Percentiles rank a stretch among this genome's conserved stretches.
phyloP scores from a whole-genome alignment of 805 yeast genomes.

The Pichia deserticola region DNA sequence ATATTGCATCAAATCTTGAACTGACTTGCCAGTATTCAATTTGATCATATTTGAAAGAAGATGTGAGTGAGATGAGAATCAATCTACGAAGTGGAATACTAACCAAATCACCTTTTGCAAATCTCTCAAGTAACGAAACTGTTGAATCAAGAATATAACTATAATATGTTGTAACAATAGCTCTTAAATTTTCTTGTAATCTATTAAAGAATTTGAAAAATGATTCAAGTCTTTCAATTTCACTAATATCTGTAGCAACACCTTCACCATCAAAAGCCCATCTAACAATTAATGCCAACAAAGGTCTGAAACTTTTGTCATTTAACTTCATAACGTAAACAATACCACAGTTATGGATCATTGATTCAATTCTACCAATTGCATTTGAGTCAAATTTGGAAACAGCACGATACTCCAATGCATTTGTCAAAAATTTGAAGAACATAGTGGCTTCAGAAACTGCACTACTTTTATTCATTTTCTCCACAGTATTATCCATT shows the following conservation, averaged over 20 bases:
- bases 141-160: constrained; percentile 80
- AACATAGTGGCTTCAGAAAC: constrained; percentile 61
- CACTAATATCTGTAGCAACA: constrained; percentile 36
- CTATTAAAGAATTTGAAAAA: constrained; percentile 83
- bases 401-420: constrained; percentile 64
- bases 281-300: constrained; percentile 75
- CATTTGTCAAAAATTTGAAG: constrained; percentile 57
- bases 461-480: constrained; percentile 66
- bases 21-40: constrained; percentile 94
- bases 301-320: constrained; percentile 88
- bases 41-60: constrained; percentile 82
- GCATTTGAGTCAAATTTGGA: constrained; percentile 62
- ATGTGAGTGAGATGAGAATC: constrained; percentile 60
- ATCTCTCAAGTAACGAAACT: constrained; percentile 44
- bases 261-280: constrained; percentile 93
- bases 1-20: constrained; percentile 70
- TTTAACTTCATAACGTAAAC: constrained; percentile 81
- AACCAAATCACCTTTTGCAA: constrained; percentile 33
- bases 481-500: constrained; percentile 59
- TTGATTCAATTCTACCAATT: constrained; percentile 71
- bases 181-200: constrained; percentile 73
- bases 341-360: constrained; percentile 66
- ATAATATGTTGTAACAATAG: constrained; percentile 82
- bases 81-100: constrained; percentile 62
- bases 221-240: constrained; percentile 54